Base-by-base conservation (phyloP, 495 filamentous ascomycete genomes). In the Penicillium psychrofluorescens region DNA sequence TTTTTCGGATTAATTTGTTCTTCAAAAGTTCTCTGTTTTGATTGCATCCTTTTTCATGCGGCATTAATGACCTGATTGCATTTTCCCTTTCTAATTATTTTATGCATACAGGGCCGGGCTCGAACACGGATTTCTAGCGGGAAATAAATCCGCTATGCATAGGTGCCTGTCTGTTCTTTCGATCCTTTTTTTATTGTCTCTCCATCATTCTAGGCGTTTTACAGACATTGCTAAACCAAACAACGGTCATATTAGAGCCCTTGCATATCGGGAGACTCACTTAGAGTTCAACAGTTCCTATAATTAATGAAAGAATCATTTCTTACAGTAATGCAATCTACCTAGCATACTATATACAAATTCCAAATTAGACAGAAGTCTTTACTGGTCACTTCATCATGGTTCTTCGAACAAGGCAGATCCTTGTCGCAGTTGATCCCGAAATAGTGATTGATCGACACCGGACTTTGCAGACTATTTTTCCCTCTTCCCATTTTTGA, bases 21-120 rank as follows among this genome's bases (percentile, higher is more conserved):
- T 36, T 45, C 34, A 49, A 46, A 52, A 46, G 41, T 43, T 48
- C 32, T 39, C 13, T 34, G 9, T 43, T 32, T 38, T 36, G 32
- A 34, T 34, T 41, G 22, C 4, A 22, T 22, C 4, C 22, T 22
- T 4, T 22, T 22, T 22, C 22, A 22, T 22, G 22, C 22, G 22
- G 22, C 22, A 22, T 22, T 22, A 22, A 22, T 22, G 22, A 22
- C 22, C 22, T 22, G 22, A 22, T 22, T 22, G 22, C 22, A 22
- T 22, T 16, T 41, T 16, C 15, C 15, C 15, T 44, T n/a, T 41
- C 29, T 44, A 48, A 48, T 48, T 15, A 39, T 45, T 31, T 29
- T 46, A 29, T 36, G 37, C 34, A 38, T 8, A 41, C 36, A 41
- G 35, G 8, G 9, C 16, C 34, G 22, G 22, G 22, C 6, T 22